Base-by-base conservation (phyloP, 805 yeast species). In the Saccharomycopsis malanga region DNA sequence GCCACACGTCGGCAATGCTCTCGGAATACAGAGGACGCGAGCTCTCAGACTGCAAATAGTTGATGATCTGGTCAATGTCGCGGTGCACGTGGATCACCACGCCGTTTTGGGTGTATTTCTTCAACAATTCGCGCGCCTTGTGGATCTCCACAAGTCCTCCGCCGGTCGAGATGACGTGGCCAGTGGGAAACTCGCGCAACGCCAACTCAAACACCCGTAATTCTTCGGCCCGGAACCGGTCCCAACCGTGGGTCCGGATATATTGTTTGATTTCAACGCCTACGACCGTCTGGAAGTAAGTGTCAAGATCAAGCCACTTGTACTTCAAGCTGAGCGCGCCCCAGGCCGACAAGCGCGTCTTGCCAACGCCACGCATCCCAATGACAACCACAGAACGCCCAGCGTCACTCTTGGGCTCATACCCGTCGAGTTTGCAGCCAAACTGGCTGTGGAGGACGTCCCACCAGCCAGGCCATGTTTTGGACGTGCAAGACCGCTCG, bases 401-500 rank as follows among this genome's bases (percentile, higher is more conserved):
- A 5, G 22, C 9, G 4, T 53, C 50, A 43, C 3, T 44, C 44
- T 15, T 57, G 4, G 75, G 73, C 59, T 85, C 94, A 56, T 71
- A 71, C 22, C 98, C 98, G 57, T 79, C 83, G 32, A 93, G 64
- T 9, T 64, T 58, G 22, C 77, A 83, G 18, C 79, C 74, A 57
- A 93, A 77, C 41, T 73, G 66, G 42, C 83, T 74, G 61, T 81
- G 88, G 53, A 93, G 70, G 30, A 81, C 75, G 66, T 93, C 98
- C 98, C 98, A 93, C 98, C 98, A 93, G 34, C 97, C 98, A 18
- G 98, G 98, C 98, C 98, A 93, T 0, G 98, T 93, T 69, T 93
- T 93, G 48, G 91, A 94, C 1, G 96, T 94, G 61, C 97, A 87
- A 22, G 83, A 77, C 66, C 97, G 79, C 60, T 91, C 96, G 55